A percentile compares a stretch with the other conserved stretches of the same genome.
Evolutionary conservation across 495 filamentous ascomycete species (phyloP).

Genomic region (Aspergillus cavernicola): DNA sequence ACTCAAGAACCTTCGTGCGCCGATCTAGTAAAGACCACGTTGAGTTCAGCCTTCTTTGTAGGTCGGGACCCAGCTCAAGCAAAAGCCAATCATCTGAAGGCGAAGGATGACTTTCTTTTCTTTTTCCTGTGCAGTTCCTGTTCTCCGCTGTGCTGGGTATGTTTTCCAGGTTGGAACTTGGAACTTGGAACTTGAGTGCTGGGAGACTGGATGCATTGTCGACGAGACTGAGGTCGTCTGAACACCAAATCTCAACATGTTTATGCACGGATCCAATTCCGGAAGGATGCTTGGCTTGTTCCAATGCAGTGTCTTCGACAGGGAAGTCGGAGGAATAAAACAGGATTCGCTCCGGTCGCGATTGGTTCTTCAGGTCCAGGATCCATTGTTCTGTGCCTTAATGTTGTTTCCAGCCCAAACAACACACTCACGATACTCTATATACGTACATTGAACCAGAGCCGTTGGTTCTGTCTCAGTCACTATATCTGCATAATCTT

Average conservation of each 20-base stretch:
- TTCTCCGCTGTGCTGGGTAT: slow-evolving; percentile 1
- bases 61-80: not conserved
- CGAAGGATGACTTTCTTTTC: slow-evolving; percentile 4
- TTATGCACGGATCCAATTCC: slow-evolving; percentile 11
- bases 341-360: slow-evolving; percentile 4
- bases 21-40: slow-evolving; percentile 15
- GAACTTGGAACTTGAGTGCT: too few relatives aligned
- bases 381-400: not conserved
- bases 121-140: not conserved
- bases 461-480: slow-evolving; percentile 1
- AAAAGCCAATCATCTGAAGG: slow-evolving; percentile 6
- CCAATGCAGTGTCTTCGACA: slow-evolving; percentile 2
- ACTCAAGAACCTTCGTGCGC: slow-evolving; percentile 6
- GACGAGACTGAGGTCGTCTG: not conserved
- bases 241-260: slow-evolving; percentile 4
- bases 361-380: slow-evolving; percentile 1
- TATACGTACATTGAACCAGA: not conserved
- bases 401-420: not conserved
- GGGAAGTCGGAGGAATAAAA: not conserved
- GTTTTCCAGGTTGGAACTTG: not conserved
- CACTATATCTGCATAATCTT: slow-evolving; percentile 3
- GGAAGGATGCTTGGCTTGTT: slow-evolving; percentile 13
- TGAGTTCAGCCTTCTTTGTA: slow-evolving; percentile 1
- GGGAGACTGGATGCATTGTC: not conserved
- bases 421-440: too few relatives aligned